Evolutionary conservation across 2,329 filamentous ascomycete species (phyloP), one percentile per base, ranked within the genome.

Genomic region (Colletotrichum trifolii): DNA sequence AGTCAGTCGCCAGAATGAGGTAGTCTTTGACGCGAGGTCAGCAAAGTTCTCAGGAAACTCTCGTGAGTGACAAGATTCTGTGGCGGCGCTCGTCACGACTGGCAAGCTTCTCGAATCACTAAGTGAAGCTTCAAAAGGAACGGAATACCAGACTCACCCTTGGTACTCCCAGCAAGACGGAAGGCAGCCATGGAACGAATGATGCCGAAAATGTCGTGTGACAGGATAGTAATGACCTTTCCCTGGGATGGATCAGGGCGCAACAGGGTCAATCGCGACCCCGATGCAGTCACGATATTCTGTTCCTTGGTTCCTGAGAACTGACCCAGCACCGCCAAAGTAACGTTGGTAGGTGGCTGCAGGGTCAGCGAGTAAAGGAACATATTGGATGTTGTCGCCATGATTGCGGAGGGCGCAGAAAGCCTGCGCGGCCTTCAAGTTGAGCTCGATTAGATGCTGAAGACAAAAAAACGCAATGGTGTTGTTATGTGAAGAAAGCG

Each of bases 381-480:
- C 93, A 97, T 97, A 78, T 95, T 95, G 70, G 94, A 97, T 67
- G 95, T 97, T 77, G 94, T 97, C 83, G 96, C 95, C 96, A 98
- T 98, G 76, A 76, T 85, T 75, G 74, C 79, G 74, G 74, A 78
- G 74, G 75, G 79, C 81, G 81, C 81, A 82, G 81, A 76, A 75
- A 80, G 80, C 81, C 82, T 82, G 82, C 81, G 79, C 80, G 80
- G 81, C 80, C 76, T 69, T 13, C 74, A 69, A 67, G 70, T 64
- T 43, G 64, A 66, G 60, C 60, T 64, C 60, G 54, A 60, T 40
- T 64, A 17, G 42, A 64, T 60, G 40, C 15, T 25, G 39, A 15
- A 64, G 39, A 45, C 60, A 64, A 42, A 49, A 49, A 59, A 47
- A 62, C 48, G 68, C 60, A 63, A 50, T 65, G 52, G 36, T 66